Conservation (phyloP, 495 filamentous ascomycete species). For the Penicillium silybi region DNA sequence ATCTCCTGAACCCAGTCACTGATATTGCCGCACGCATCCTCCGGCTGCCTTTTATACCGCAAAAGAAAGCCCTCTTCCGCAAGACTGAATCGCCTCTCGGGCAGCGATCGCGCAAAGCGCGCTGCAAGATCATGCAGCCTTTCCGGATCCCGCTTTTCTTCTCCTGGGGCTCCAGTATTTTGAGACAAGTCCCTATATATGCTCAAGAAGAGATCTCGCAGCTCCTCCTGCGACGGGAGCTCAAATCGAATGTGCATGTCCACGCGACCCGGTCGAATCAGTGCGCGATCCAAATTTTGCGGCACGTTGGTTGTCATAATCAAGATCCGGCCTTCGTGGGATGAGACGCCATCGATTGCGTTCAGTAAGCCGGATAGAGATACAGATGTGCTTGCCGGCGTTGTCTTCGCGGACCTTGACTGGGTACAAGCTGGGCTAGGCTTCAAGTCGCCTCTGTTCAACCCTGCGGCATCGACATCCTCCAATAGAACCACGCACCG, state of each 20-base stretch:
- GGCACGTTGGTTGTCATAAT: conserved; percentile 84
- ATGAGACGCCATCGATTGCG: conserved; percentile 76
- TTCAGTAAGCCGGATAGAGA: conserved; percentile 76
- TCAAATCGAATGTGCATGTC: conserved; percentile 59
- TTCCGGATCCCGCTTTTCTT: background rate
- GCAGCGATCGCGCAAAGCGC: conserved; percentile 53
- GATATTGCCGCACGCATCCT: conserved; percentile 50
- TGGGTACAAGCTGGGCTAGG: background rate
- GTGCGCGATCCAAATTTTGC: conserved; percentile 67
- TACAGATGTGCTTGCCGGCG: background rate
- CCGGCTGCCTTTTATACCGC: conserved; percentile 39
- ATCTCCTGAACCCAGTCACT: conserved; percentile 29
- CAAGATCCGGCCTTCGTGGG: conserved; percentile 74
- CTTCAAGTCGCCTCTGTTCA: conserved; percentile 17
- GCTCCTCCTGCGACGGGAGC: conserved; percentile 35
- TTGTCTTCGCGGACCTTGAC: background rate
- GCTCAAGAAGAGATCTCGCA: conserved; percentile 57
- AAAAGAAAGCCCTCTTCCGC: conserved; percentile 65
- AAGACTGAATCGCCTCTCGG: conserved; percentile 55
- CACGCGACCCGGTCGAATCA: conserved; percentile 72
- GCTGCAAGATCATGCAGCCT: background rate
- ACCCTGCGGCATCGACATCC: conserved; percentile 32
- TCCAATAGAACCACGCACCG: conserved; percentile 34
- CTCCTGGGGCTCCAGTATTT: background rate
- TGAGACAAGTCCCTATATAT: conserved; percentile 47